Base-by-base conservation (phyloP, 352 stramenopile genomes). In the Pythium utonaiense region DNA sequence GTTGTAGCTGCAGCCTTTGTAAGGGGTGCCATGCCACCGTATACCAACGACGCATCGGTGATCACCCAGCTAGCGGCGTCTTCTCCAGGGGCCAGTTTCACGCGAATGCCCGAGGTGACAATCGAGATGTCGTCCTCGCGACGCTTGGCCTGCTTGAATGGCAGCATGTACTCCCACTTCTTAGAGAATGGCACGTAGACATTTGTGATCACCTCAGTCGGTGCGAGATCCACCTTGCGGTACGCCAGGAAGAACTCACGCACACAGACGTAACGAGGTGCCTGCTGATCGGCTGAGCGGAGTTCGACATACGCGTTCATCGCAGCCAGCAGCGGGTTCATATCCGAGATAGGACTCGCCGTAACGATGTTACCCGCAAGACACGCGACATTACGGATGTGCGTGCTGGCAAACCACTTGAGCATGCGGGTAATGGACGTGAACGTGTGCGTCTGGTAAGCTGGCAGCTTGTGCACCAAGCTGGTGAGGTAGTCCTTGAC, bases 71-170 rank as follows among this genome's bases (percentile, higher is more conserved):
- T 78, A 66, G 51, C 83, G 9, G 71, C 78, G 33, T 80, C 70
- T 3, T 1, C 36, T 14, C 38, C 41, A 24, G 57, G 57, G 25
- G 22, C 28, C 9, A 98, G 66, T 31, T 75, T 69, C 4, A 98
- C 79, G 10, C 88, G 84, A 68, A 99, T 96, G 16, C 93, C 93
- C 3, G 84, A 82, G 1, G 95, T 99, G 41, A 99, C 96, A 64
- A 99, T 99, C 60, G 82, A 97, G 53, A 99, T 99, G 69, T 99
- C 96, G 74, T 99, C 96, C 71, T 99, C 96, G 17, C 96, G 77
- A 33, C 96, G 79, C 14, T 94, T 80, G 22, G 95, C 93, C 66
- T 99, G 96, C 77, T 98, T 99, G 75, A 98, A 98, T 33, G 93
- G 91, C 1, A 95, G 80, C 60, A 98, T 86, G 50, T 96, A 98